These are phyloP conservation scores for Gossypium rotundifolium DNA, from an alignment of 345 rosid species.

Conservation along the genomic window DNA sequence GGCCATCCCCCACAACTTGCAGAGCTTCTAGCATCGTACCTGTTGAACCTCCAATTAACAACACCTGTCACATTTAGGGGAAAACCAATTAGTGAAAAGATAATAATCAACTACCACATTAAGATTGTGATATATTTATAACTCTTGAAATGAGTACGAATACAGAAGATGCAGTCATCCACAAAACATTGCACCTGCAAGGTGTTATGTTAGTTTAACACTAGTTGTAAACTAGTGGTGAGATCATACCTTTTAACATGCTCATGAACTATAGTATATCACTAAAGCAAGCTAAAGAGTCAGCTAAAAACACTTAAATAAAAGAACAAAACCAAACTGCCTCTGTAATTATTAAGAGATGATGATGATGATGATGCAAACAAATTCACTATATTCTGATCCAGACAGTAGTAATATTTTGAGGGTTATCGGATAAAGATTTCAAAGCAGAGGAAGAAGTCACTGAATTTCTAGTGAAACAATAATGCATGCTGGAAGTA, in stretches of 20 bases:
- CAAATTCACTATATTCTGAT: not conserved
- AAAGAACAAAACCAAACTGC: not conserved
- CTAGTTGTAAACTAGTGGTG: not conserved
- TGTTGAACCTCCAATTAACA: slow-evolving; percentile 93
- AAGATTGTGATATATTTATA: not conserved
- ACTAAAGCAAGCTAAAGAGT: not conserved
- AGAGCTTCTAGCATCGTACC: slow-evolving; percentile 97
- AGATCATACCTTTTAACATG: not conserved
- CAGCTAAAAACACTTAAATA: not conserved
- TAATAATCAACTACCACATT: slow-evolving; percentile 8
- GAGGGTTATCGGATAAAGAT: not conserved
- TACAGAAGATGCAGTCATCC: not conserved
- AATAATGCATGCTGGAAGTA: not conserved
- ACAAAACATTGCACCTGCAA: not conserved
- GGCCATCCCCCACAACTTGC: slow-evolving; percentile 81
- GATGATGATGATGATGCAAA: not conserved
- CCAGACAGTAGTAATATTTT: not conserved
- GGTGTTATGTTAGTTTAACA: not conserved
- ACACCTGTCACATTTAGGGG: slow-evolving; percentile 45
- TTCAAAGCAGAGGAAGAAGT: not conserved
- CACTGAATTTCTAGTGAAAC: not conserved
- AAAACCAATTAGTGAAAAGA: not conserved
- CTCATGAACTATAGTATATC: not conserved
- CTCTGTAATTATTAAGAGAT: not conserved
- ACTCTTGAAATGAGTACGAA: not conserved